These are phyloP conservation scores for Penicillium fimorum DNA, from an alignment of 495 filamentous ascomycete species.

Conservation along the genomic window DNA sequence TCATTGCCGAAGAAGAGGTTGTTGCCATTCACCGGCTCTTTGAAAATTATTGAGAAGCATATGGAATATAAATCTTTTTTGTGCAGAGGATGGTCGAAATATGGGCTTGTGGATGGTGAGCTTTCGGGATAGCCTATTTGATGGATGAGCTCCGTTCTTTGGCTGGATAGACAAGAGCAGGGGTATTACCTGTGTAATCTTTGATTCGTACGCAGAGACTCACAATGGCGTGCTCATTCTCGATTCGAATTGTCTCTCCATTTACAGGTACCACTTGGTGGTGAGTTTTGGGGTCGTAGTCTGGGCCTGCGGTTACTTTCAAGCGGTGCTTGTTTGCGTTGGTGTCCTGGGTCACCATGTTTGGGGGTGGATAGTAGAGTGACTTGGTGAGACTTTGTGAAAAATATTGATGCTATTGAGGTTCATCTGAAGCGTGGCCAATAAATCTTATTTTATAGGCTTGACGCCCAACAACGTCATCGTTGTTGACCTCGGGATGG, in stretches of 20 bases:
- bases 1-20: constrained; percentile 90
- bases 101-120: constrained; percentile 60
- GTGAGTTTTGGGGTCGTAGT: constrained; percentile 67
- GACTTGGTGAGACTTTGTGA: no score
- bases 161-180: constrained; percentile 2
- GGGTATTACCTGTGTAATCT: constrained; percentile 51
- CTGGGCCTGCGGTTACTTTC: constrained; percentile 59
- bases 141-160: constrained; percentile 27
- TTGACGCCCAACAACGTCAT: constrained; percentile 18
- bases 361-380: background rate
- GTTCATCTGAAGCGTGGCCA: background rate
- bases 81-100: constrained; percentile 72
- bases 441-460: background rate
- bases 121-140: constrained; percentile 55
- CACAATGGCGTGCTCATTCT: constrained; percentile 56
- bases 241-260: constrained; percentile 53
- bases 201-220: constrained; percentile 70
- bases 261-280: constrained; percentile 70
- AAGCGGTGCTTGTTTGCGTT: constrained; percentile 34
- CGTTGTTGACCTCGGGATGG: background rate
- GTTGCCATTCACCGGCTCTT: constrained; percentile 60
- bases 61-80: constrained; percentile 78
- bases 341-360: background rate
- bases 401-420: background rate
- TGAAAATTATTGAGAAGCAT: constrained; percentile 69